Conservation (phyloP, 2,329 filamentous ascomycete genomes). For the Pseudonectria buxi region DNA sequence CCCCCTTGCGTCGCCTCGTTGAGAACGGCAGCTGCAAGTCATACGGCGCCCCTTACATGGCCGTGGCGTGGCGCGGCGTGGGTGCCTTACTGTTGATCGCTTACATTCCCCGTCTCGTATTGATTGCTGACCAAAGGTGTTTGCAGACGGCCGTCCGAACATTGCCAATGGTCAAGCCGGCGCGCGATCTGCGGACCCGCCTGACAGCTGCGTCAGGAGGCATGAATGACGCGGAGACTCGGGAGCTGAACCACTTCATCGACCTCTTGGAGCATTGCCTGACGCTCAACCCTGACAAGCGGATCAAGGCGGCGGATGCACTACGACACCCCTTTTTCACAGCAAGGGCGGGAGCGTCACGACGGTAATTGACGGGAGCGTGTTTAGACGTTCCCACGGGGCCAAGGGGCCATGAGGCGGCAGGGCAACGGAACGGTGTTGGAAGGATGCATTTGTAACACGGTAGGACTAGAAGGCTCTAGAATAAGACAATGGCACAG, state of each 20-base stretch:
- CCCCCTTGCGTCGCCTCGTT: not conserved
- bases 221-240: constrained; percentile 65
- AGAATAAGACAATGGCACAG: too few species aligned
- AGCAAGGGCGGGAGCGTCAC: constrained; percentile 24
- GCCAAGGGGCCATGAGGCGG: not conserved
- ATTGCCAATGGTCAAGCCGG: constrained; percentile 65
- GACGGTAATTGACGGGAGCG: constrained; percentile 13
- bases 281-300: constrained; percentile 84
- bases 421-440: too few species aligned
- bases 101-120: constrained; percentile 10
- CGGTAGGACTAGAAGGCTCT: too few species aligned
- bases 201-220: constrained; percentile 67
- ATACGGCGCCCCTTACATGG: too few species aligned
- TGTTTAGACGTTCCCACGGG: not conserved
- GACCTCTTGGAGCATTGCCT: constrained; percentile 86
- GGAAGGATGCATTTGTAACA: too few species aligned
- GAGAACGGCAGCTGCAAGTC: too few species aligned
- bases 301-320: constrained; percentile 79
- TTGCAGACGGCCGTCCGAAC: constrained; percentile 59
- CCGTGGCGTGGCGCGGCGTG: too few species aligned
- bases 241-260: constrained; percentile 75
- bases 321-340: constrained; percentile 83
- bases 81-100: not conserved
- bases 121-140: constrained; percentile 13
- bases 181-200: constrained; percentile 73